Base-by-base conservation (phyloP, 2,329 filamentous ascomycete genomes). In the Aspergillus flavus region DNA sequence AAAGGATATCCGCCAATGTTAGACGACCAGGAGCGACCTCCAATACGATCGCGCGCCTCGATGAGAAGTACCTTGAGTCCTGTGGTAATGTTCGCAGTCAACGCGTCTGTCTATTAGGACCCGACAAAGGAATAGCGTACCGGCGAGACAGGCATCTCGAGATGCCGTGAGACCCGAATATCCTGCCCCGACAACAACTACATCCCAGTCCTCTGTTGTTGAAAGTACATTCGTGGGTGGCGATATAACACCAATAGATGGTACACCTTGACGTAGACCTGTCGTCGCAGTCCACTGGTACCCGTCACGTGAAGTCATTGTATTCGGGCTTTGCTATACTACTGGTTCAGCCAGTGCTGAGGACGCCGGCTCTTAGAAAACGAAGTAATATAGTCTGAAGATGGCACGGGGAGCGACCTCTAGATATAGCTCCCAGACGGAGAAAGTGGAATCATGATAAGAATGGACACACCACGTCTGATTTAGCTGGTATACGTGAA, bases 1-100 rank as follows among this genome's bases (percentile, higher is more conserved):
- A 78, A 83, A 0, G 76, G 76, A 16, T 83, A 80, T 0, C 79
- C 81, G 0, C 72, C 75, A 9, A 82, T 80, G 36, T 82, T 77
- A 19, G 80, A 77, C 0, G 79, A 79, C 79, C 80, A 84, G 2
- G 81, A 81, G 0, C 82, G 78, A 1, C 83, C 82, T 19, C 82
- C 82, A 56, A 84, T 81, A 0, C 82, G 74, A 65, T 85, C 81
- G 19, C 83, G 76, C 1, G 77, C 81, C 70, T 84, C 82, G 0
- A 84, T 60, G 1, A 84, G 74, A 1, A 84, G 71, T 0, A 82
- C 80, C 19, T 73, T 76, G 5, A 76, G 65, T 0, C 78, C 77
- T 75, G 63, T 10, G 39, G 7, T 41, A 4, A 41, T n/a, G 39
- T 19, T 7, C 39, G 16, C n/a, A 19, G 39, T 41, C 39, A 41